Evolutionary conservation across 495 filamentous ascomycete species (phyloP).

Genomic region (Penicillium atrosanguineum): DNA sequence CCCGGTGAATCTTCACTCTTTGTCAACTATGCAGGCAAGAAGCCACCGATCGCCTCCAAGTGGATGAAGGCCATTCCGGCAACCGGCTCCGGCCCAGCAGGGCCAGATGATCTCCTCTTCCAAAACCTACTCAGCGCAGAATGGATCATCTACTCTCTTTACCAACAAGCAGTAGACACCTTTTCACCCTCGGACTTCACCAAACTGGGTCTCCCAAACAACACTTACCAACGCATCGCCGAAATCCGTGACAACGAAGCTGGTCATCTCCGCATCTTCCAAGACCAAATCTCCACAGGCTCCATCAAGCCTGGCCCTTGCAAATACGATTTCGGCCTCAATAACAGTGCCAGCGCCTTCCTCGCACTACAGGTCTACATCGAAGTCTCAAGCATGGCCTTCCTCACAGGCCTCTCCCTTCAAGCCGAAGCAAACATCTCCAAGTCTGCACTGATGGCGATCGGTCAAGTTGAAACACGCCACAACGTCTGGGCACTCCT

Average conservation of each 20-base stretch:
- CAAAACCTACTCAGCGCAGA: slow-evolving; percentile 55
- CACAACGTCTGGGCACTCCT: slow-evolving; percentile 52
- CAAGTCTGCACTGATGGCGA: slow-evolving; percentile 46
- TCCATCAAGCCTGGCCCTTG: slow-evolving; percentile 21
- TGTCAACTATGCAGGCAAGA: slow-evolving; percentile 40
- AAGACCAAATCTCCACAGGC: slow-evolving; percentile 48
- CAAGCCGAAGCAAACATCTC: slow-evolving; percentile 34
- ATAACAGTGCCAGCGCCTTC: slow-evolving; percentile 33
- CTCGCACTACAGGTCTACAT: slow-evolving; percentile 46
- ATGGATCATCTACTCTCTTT: slow-evolving; percentile 55
- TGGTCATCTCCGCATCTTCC: slow-evolving; percentile 55
- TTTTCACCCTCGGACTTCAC: slow-evolving; percentile 44
- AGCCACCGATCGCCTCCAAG: slow-evolving; percentile 11
- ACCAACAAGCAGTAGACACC: slow-evolving; percentile 48
- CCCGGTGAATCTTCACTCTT: slow-evolving; percentile 44
- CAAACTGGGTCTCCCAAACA: slow-evolving; percentile 39
- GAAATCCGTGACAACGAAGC: slow-evolving; percentile 58
- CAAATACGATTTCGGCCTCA: slow-evolving; percentile 44
- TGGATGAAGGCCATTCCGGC: slow-evolving; percentile 8
- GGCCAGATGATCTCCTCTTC: slow-evolving; percentile 46
- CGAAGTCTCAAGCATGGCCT: slow-evolving; percentile 54
- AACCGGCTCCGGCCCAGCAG: slow-evolving; percentile 16
- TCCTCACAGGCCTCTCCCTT: slow-evolving; percentile 50
- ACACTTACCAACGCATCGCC: slow-evolving; percentile 47
- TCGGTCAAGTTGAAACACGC: slow-evolving; percentile 48